phyloP scores from a whole-genome alignment of 2,329 filamentous ascomycete genomes.

The Penicillium verrucosum region DNA sequence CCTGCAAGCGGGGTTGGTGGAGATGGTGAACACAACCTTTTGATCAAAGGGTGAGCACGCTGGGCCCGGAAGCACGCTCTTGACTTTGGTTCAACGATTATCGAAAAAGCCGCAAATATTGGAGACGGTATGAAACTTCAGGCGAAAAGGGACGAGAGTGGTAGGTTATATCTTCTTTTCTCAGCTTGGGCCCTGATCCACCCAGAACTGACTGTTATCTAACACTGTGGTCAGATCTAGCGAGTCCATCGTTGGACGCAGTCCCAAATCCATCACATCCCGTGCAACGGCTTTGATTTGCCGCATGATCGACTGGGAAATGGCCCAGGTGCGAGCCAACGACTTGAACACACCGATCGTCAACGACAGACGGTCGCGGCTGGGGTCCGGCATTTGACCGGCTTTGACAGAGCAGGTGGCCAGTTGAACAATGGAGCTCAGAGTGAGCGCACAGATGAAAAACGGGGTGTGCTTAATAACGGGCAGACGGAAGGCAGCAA shows the following conservation, averaged over 20 bases:
- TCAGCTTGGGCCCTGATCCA: conserved; percentile 28
- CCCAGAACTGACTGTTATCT: conserved; percentile 36
- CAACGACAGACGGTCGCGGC: conserved; percentile 68
- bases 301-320: conserved; percentile 64
- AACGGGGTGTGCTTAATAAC: conserved; percentile 75
- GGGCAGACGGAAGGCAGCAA: conserved; percentile 58
- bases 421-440: conserved; percentile 77
- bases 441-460: conserved; percentile 75
- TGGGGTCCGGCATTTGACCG: conserved; percentile 56
- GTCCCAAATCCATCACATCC: conserved; percentile 57
- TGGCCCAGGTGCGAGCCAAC: conserved; percentile 67
- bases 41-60: not conserved
- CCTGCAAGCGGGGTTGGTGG: not conserved
- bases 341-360: conserved; percentile 73
- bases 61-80: not conserved
- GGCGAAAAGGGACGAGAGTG: not conserved
- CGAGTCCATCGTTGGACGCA: conserved; percentile 36
- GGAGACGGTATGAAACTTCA: not conserved
- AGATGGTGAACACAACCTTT: not conserved
- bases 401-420: conserved; percentile 68
- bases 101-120: not conserved
- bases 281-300: conserved; percentile 78
- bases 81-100: not conserved
- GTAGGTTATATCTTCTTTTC: not conserved
- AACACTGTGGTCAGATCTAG: conserved; percentile 36